Conservation (phyloP, 768 basidiomycete genomes). For the Serendipita sp. region DNA sequence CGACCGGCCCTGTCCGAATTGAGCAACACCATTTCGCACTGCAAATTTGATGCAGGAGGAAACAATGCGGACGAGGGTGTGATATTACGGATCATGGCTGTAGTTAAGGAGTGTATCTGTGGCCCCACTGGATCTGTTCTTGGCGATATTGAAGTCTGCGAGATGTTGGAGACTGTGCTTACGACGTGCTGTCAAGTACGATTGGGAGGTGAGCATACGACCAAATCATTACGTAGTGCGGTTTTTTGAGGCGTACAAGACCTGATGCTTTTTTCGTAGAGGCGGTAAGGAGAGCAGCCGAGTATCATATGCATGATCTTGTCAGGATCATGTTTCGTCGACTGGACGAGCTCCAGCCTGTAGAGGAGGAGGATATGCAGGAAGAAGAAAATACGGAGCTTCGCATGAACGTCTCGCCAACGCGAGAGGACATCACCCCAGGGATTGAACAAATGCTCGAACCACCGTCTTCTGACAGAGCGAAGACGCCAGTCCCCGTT, state of each 20-base stretch:
- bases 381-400: conserved; percentile 41
- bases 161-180: conserved; percentile 94
- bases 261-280: too few relatives aligned
- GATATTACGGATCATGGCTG: conserved; percentile 74
- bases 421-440: not conserved
- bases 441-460: conserved; percentile 8
- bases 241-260: not conserved
- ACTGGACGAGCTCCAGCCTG: conserved; percentile 50
- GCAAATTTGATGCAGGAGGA: conserved; percentile 96
- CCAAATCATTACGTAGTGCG: conserved; percentile 9
- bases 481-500: conserved; percentile 4
- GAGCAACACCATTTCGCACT: conserved; percentile 81
- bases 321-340: conserved; percentile 69
- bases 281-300: conserved; percentile 72
- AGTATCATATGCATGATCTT: conserved; percentile 76
- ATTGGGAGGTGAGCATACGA: conserved; percentile 66
- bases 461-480: conserved; percentile 15
- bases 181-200: conserved; percentile 96
- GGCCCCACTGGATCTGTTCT: conserved; percentile 49
- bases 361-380: conserved; percentile 47
- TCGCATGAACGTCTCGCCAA: conserved; percentile 40
- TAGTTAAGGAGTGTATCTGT: conserved; percentile 74
- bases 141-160: conserved; percentile 90
- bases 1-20: conserved; percentile 61
- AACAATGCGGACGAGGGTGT: conserved; percentile 97